These are phyloP conservation scores for Saraca asoca DNA, from an alignment of 331 rosid species.

Conservation along the genomic window DNA sequence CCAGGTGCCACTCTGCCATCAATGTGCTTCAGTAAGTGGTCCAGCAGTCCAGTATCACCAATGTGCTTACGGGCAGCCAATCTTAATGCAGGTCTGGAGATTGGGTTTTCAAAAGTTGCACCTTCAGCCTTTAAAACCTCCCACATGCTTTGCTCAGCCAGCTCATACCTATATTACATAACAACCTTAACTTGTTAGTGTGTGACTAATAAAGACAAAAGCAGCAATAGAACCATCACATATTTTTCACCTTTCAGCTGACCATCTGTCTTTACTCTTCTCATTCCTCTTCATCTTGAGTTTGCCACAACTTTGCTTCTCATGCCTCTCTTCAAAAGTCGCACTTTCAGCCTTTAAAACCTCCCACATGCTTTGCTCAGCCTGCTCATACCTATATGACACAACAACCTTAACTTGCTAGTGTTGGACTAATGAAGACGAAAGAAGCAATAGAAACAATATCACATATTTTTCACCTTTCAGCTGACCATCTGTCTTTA, in stretches of 20 bases:
- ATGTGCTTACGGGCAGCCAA: constrained; percentile 67
- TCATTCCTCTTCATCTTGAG: constrained; percentile 44
- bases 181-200: constrained; percentile 2
- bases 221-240: neutral
- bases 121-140: constrained; percentile 69
- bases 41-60: constrained; percentile 90
- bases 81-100: constrained; percentile 69
- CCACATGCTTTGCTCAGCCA: constrained; percentile 74
- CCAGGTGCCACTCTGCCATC: constrained; percentile 80
- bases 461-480: constrained; percentile 53
- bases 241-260: constrained; percentile 59
- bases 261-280: constrained; percentile 61
- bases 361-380: constrained; percentile 73
- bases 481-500: constrained; percentile 67
- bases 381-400: constrained; percentile 62
- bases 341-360: constrained; percentile 70
- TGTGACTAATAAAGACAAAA: neutral
- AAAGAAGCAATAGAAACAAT: constrained; percentile 1
- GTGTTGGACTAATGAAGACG: neutral
- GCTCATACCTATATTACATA: constrained; percentile 54
- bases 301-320: constrained; percentile 43
- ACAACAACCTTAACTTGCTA: constrained; percentile 1
- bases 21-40: constrained; percentile 81
- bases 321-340: too few species aligned
- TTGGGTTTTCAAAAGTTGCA: constrained; percentile 69